phyloP scores from a whole-genome alignment of 108 stramenopile genomes.

The Pseudonitzschia delicatissima region DNA sequence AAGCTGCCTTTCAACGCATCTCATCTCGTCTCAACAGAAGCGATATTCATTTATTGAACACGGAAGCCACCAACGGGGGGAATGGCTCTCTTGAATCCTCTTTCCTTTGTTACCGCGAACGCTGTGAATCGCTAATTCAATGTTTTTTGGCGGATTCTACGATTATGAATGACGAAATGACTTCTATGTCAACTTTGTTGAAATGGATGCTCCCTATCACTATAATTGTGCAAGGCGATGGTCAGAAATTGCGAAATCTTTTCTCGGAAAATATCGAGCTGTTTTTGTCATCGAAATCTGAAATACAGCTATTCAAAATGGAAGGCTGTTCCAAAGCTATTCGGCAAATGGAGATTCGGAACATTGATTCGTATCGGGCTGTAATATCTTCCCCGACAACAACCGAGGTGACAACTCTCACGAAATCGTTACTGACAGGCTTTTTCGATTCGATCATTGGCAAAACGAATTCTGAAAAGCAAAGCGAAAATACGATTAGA shows the following conservation, averaged over 20 bases:
- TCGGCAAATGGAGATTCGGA: constrained; percentile 28
- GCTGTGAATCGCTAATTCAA: not conserved
- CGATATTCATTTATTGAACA: too few relatives aligned
- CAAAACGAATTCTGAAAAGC: not conserved
- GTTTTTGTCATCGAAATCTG: not conserved
- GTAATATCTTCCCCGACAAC: constrained; percentile 15
- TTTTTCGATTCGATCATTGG: not conserved
- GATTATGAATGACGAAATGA: not conserved
- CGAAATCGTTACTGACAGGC: not conserved
- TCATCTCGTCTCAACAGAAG: too few relatives aligned
- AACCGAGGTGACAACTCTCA: not conserved
- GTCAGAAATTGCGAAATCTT: not conserved
- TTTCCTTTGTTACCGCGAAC: not conserved
- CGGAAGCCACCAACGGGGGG: not conserved
- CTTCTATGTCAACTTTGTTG: not conserved
- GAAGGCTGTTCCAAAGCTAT: constrained; percentile 30
- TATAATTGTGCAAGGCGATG: constrained; percentile 4
- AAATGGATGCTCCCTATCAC: constrained; percentile 12
- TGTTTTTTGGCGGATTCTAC: not conserved
- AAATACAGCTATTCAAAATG: not conserved
- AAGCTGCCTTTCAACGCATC: constrained; percentile 25
- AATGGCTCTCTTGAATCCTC: not conserved
- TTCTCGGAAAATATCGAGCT: not conserved
- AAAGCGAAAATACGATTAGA: not conserved
- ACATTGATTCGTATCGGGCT: constrained; percentile 17